A percentile compares a stretch with the other conserved stretches of the same genome.
Conservation (phyloP, 2,329 filamentous ascomycete species). For the Fusarium sp. region DNA sequence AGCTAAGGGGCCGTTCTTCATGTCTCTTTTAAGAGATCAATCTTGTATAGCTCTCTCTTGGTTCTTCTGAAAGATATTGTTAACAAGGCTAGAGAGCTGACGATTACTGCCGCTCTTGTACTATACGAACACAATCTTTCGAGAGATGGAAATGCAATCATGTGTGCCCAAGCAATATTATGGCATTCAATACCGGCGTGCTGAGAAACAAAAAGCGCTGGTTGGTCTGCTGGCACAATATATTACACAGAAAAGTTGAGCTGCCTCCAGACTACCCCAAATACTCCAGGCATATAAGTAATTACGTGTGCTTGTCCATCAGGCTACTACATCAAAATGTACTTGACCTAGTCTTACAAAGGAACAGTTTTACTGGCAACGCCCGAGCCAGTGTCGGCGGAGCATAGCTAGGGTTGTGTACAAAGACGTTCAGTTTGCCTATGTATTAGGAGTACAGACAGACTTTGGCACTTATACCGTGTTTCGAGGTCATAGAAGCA, state of each 20-base stretch:
- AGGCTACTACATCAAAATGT: neutral
- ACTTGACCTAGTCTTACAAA: neutral
- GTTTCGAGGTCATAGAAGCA: slow-evolving; percentile 2
- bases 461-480: slow-evolving; percentile 7
- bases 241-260: neutral
- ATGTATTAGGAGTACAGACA: neutral
- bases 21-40: slow-evolving; percentile 5
- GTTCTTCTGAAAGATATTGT: neutral
- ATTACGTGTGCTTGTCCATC: neutral
- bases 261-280: neutral
- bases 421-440: neutral
- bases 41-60: neutral
- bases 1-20: neutral
- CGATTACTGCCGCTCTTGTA: slow-evolving; percentile 1
- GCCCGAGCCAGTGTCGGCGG: neutral
- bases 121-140: neutral
- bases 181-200: neutral
- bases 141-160: neutral
- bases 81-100: neutral
- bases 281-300: neutral
- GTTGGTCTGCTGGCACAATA: neutral
- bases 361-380: neutral
- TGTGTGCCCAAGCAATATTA: neutral
- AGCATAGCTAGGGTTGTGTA: neutral
- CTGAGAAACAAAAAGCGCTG: neutral